phyloP scores from a whole-genome alignment of 2,329 filamentous ascomycete species.

The Penicillium sp. region DNA sequence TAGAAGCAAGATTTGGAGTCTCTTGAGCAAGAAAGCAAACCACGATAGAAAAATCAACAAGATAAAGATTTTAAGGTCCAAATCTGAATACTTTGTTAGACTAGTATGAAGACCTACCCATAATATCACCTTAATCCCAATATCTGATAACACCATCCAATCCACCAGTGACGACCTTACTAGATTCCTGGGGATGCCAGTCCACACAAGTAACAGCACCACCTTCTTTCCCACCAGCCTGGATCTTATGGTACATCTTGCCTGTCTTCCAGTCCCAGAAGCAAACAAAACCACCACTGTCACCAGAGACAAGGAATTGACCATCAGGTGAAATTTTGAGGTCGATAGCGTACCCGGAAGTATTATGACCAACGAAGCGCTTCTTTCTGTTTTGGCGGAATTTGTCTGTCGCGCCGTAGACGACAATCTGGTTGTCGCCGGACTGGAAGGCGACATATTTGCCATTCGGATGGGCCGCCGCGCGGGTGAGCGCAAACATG shows the following conservation, averaged over 20 bases:
- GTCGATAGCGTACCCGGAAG: slow-evolving; percentile 88
- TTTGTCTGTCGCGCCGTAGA: slow-evolving; percentile 91
- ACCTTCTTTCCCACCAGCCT: slow-evolving; percentile 66
- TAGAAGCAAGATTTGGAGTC: neutral
- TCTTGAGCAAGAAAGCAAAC: neutral
- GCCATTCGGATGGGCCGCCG: slow-evolving; percentile 78
- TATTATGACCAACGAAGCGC: slow-evolving; percentile 92
- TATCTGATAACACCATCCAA: slow-evolving; percentile 85
- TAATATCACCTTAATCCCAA: slow-evolving; percentile 69
- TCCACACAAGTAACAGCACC: slow-evolving; percentile 79
- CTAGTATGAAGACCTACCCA: slow-evolving; percentile 10
- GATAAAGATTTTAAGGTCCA: neutral
- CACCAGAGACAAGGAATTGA: slow-evolving; percentile 83
- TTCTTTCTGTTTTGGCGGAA: slow-evolving; percentile 98
- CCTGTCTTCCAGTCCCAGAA: slow-evolving; percentile 99
- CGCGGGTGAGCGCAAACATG: slow-evolving; percentile 94
- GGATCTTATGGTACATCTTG: slow-evolving; percentile 97
- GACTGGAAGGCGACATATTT: slow-evolving; percentile 95
- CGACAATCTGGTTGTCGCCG: slow-evolving; percentile 93
- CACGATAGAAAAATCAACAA: neutral
- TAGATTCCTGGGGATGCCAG: slow-evolving; percentile 98
- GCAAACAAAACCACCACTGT: slow-evolving; percentile 83
- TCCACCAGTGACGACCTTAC: slow-evolving; percentile 87
- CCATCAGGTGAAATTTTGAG: slow-evolving; percentile 86
- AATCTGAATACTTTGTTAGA: slow-evolving; percentile 2